phyloP scores from a whole-genome alignment of 306 rosid species.

The Lablab purpureus region DNA sequence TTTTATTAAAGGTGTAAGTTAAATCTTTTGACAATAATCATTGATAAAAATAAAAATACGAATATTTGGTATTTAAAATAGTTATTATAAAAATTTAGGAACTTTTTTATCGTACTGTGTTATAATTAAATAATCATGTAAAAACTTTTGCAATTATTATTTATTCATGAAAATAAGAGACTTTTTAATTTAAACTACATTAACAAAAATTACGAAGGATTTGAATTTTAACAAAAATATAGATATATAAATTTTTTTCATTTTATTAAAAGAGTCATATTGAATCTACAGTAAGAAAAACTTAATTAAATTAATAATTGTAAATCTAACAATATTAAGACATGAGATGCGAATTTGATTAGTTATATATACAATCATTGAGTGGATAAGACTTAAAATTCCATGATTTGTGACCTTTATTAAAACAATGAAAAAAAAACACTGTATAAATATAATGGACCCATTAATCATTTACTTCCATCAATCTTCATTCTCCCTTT shows the following conservation, averaged over 20 bases:
- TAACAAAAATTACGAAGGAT: not conserved
- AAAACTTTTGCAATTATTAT: not conserved
- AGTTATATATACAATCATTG: constrained; percentile 7
- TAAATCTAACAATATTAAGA: not conserved
- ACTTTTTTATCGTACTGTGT: not conserved
- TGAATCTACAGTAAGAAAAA: not conserved
- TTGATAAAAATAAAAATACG: no score
- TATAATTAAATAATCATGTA: not conserved
- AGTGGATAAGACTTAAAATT: not conserved
- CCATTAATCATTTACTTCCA: constrained; percentile 3
- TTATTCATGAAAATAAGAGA: not conserved
- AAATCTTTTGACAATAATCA: no score
- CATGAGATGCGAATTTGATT: not conserved
- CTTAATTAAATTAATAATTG: not conserved
- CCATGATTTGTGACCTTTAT: not conserved
- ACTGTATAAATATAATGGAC: not conserved
- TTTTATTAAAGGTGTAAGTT: not conserved
- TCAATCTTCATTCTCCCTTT: constrained; percentile 1
- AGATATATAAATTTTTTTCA: not conserved
- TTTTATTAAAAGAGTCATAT: not conserved
- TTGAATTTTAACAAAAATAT: not conserved
- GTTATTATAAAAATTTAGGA: no score
- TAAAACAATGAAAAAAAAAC: not conserved
- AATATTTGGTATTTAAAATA: no score
- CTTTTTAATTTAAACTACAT: not conserved